Conservation (phyloP, 1,284 basidiomycete species). For the Moesziomyces sp. region DNA sequence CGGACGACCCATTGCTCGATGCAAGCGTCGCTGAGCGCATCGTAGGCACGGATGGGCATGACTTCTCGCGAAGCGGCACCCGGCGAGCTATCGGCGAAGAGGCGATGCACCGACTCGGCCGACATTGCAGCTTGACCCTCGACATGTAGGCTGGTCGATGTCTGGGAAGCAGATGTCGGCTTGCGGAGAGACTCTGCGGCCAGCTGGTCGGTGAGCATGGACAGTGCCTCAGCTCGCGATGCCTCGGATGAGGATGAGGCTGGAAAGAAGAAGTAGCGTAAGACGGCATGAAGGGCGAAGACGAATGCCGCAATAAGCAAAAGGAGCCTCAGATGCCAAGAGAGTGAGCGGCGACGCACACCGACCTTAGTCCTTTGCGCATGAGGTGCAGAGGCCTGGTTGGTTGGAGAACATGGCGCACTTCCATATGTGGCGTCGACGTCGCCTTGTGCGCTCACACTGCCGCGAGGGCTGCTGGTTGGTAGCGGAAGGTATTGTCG, state of each 20-base stretch:
- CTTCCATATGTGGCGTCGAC: not conserved
- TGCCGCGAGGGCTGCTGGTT: constrained; percentile 21
- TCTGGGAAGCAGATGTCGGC: no score
- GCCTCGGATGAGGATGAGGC: constrained; percentile 9
- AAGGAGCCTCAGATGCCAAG: constrained; percentile 9
- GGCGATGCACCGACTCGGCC: constrained; percentile 13
- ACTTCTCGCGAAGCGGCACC: constrained; percentile 18
- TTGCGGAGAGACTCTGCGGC: not conserved
- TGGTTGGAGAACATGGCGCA: constrained; percentile 1
- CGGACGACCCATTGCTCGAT: constrained; percentile 39
- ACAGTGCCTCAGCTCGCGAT: constrained; percentile 6
- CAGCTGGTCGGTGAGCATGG: constrained; percentile 20
- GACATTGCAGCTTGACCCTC: not conserved
- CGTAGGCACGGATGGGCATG: constrained; percentile 30
- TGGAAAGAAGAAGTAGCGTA: constrained; percentile 10
- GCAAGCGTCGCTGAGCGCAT: constrained; percentile 33
- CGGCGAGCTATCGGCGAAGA: constrained; percentile 19
- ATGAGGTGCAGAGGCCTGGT: not conserved
- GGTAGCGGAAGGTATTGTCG: constrained; percentile 27
- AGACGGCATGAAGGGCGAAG: constrained; percentile 4
- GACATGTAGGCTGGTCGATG: not conserved
- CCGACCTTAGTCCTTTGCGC: constrained; percentile 5
- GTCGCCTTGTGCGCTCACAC: constrained; percentile 22
- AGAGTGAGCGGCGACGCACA: constrained; percentile 7
- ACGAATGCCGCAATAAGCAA: constrained; percentile 12